Evolutionary conservation across 257 asterid genomes (phyloP).

Genomic region (Mentha longifolia): DNA sequence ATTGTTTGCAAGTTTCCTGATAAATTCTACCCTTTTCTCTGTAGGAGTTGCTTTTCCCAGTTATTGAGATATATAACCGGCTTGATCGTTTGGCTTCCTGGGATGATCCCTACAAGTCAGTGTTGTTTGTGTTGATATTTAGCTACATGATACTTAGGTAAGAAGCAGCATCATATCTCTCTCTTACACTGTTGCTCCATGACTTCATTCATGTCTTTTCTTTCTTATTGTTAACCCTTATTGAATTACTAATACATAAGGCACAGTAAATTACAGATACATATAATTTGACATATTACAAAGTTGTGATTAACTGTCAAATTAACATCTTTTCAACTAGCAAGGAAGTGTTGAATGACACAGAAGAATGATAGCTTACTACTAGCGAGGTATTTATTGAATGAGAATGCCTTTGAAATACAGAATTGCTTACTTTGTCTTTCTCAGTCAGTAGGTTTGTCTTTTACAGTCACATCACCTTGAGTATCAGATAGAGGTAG

Average conservation of each 20-base stretch:
- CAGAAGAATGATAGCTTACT: too few relatives aligned
- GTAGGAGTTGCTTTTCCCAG: constrained; percentile 83
- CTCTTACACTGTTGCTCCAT: constrained; percentile 9
- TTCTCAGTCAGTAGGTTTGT: not conserved
- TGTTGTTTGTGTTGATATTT: constrained; percentile 53
- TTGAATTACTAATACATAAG: constrained; percentile 3
- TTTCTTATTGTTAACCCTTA: constrained; percentile 6
- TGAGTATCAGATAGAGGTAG: not conserved
- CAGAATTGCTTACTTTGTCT: not conserved
- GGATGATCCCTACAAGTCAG: constrained; percentile 78
- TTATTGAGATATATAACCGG: constrained; percentile 46
- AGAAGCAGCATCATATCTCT: constrained; percentile 22
- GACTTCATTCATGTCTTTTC: constrained; percentile 1
- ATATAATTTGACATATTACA: constrained; percentile 1
- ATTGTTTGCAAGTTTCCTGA: constrained; percentile 20
- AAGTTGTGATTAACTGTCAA: not conserved
- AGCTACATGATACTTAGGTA: constrained; percentile 70
- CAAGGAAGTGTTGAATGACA: too few relatives aligned
- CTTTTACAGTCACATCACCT: not conserved
- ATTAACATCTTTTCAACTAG: not conserved
- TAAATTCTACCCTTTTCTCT: constrained; percentile 32
- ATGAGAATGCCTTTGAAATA: constrained; percentile 1
- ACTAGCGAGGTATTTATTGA: not conserved
- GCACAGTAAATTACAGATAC: not conserved
- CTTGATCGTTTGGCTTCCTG: constrained; percentile 71